These are phyloP conservation scores for Acephala macrosclerotiorum DNA, from an alignment of 2,329 filamentous ascomycete genomes.

Conservation along the genomic window DNA sequence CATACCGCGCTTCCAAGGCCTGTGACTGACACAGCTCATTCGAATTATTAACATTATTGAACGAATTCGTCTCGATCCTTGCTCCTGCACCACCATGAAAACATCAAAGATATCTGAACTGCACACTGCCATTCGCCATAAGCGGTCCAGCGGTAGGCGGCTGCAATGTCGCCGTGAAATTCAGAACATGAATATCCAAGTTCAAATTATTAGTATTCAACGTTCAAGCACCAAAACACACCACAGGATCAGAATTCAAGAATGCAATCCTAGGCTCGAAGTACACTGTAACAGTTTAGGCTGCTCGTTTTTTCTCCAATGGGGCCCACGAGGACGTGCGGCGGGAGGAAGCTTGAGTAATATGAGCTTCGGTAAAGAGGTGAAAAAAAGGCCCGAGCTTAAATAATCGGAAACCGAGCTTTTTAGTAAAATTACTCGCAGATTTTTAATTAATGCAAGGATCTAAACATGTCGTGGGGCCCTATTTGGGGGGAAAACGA, in stretches of 20 bases:
- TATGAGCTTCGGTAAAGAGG: no score
- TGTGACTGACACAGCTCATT: background rate
- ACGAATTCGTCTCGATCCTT: background rate
- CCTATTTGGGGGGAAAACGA: no score
- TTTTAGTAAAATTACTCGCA: no score
- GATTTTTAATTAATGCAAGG: no score
- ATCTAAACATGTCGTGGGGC: no score
- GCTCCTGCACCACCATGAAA: conserved; percentile 4
- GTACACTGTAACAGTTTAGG: no score
- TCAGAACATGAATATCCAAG: conserved; percentile 4
- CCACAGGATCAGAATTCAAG: background rate
- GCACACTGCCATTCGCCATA: background rate
- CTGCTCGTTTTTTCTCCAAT: no score
- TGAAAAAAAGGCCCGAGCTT: no score
- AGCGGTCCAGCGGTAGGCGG: conserved; percentile 1
- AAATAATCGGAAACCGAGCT: no score
- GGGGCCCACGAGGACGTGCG: no score
- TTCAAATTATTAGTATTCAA: conserved; percentile 11
- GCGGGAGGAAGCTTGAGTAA: no score
- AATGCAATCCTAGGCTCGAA: background rate
- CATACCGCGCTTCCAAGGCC: background rate
- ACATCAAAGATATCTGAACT: conserved; percentile 9
- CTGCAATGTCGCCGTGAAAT: background rate
- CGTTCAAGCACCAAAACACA: background rate
- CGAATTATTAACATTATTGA: background rate